A percentile compares a stretch with the other conserved stretches of the same genome.
Conservation (phyloP, 139 green algal genomes). For the Micractinium conductrix region DNA sequence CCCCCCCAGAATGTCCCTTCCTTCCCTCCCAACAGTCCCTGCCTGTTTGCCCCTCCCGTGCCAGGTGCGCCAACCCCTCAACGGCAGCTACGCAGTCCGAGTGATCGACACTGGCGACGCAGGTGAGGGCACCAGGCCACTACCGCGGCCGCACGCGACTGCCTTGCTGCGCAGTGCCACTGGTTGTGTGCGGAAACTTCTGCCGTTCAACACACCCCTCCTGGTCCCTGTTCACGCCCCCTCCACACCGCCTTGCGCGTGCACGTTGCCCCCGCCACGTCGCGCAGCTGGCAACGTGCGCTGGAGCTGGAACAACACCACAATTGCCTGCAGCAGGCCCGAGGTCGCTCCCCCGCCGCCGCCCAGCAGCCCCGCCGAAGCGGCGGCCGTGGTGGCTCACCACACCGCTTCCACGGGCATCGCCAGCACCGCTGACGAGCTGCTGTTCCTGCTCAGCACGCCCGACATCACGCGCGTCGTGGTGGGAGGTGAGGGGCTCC, state of each 20-base stretch:
- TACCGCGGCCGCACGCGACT: background rate
- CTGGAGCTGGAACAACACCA: background rate
- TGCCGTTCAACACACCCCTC: too few species aligned
- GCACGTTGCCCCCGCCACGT: too few species aligned
- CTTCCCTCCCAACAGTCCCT: too few species aligned
- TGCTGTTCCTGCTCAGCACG: background rate
- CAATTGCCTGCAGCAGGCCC: background rate
- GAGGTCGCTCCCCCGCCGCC: background rate
- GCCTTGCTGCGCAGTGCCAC: background rate
- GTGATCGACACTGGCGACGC: background rate
- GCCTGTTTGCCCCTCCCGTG: too few species aligned
- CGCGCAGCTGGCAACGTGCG: background rate
- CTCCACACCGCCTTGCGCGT: too few species aligned
- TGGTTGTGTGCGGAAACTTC: background rate
- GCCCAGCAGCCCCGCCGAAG: background rate
- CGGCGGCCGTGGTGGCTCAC: background rate
- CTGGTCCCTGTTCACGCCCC: too few species aligned
- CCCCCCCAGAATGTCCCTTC: too few species aligned
- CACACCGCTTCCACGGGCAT: background rate
- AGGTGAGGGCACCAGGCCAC: too few species aligned
- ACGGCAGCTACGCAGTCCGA: background rate
- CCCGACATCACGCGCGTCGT: background rate
- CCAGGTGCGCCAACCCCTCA: background rate
- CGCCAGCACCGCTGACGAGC: background rate
- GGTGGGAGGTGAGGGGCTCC: slow-evolving; percentile 8